These are phyloP conservation scores for Eimeria acervulina DNA, from an alignment of 169 alveolate genomes.

Conservation along the genomic window DNA sequence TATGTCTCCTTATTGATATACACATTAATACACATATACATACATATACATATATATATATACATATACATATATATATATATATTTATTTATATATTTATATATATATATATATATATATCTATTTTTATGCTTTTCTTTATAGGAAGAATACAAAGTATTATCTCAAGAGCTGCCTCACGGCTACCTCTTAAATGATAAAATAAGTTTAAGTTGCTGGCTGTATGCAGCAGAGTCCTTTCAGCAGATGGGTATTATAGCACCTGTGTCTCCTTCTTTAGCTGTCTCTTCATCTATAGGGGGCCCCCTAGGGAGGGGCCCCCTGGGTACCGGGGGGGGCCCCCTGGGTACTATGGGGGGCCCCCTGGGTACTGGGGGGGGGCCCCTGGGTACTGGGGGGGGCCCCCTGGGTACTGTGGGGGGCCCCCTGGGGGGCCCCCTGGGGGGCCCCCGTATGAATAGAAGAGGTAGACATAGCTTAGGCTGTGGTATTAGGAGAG, in stretches of 20 bases:
- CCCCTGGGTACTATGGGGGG: too few relatives aligned
- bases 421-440: too few relatives aligned
- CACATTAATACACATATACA: not conserved
- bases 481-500: not conserved
- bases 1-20: not conserved
- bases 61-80: not conserved
- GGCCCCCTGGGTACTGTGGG: too few relatives aligned
- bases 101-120: too few relatives aligned
- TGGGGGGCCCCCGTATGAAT: not conserved
- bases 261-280: too few relatives aligned
- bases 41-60: not conserved
- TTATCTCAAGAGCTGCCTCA: constrained; percentile 42
- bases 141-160: not conserved
- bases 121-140: too few relatives aligned
- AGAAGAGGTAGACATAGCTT: not conserved
- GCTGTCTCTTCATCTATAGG: too few relatives aligned
- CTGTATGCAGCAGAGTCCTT: constrained; percentile 52
- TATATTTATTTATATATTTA: not conserved
- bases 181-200: constrained; percentile 34
- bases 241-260: constrained; percentile 76
- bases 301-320: not conserved
- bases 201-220: constrained; percentile 60
- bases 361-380: too few relatives aligned
- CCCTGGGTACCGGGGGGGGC: too few relatives aligned
- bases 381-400: too few relatives aligned